phyloP scores from a whole-genome alignment of 2,329 filamentous ascomycete genomes.

The Macroventuria anomochaeta region DNA sequence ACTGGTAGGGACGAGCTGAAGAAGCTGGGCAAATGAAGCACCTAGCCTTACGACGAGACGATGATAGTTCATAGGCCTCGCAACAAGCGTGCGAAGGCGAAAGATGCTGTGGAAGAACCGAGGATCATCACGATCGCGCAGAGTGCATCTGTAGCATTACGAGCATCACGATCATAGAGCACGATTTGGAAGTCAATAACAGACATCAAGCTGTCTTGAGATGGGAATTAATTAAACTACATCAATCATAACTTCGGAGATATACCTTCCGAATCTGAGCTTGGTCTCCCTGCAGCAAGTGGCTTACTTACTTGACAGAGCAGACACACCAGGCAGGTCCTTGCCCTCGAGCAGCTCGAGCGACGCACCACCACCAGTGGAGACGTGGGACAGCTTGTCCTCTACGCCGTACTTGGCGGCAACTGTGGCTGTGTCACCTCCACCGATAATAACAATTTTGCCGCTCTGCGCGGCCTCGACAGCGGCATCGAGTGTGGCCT shows the following conservation, averaged over 20 bases:
- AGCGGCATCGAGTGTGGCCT: constrained; percentile 87
- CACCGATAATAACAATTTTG: constrained; percentile 98
- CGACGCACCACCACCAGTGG: constrained; percentile 92
- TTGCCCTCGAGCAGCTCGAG: constrained; percentile 98
- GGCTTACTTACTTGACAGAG: constrained; percentile 77
- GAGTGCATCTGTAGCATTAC: constrained; percentile 9
- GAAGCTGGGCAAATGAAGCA: constrained; percentile 77
- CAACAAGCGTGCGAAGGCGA: background rate
- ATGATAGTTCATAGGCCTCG: background rate
- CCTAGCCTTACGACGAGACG: background rate
- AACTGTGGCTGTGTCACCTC: constrained; percentile 96
- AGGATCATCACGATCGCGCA: background rate
- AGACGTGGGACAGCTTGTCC: constrained; percentile 97
- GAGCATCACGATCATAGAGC: constrained; percentile 15
- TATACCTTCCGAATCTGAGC: constrained; percentile 44
- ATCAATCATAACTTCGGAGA: constrained; percentile 45
- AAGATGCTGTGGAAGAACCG: background rate
- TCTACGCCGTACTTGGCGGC: constrained; percentile 97
- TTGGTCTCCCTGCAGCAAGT: constrained; percentile 23
- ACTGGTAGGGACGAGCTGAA: constrained; percentile 80
- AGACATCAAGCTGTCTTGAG: constrained; percentile 26
- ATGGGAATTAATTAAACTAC: constrained; percentile 36
- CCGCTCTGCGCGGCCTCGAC: constrained; percentile 80
- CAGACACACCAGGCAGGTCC: constrained; percentile 90
- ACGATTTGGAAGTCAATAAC: constrained; percentile 11